Conservation (phyloP, 345 rosid genomes). For the Arabidopsis suecica region DNA sequence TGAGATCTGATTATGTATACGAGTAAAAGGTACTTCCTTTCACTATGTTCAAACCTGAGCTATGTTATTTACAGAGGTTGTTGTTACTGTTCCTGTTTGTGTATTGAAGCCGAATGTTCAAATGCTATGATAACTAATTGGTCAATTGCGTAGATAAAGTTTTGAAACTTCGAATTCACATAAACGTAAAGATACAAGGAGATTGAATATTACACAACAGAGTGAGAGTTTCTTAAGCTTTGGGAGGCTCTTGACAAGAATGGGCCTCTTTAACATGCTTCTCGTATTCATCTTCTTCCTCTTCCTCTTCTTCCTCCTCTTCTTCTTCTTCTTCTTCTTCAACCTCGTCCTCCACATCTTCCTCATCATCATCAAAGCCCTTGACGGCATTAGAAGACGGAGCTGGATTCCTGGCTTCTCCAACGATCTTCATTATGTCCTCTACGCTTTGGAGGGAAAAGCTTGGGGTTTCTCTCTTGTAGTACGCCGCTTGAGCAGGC, state of each 20-base stretch:
- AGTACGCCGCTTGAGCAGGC: slow-evolving; percentile 74
- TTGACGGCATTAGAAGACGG: slow-evolving; percentile 56
- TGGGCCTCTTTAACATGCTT: slow-evolving; percentile 87
- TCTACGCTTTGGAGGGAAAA: slow-evolving; percentile 79
- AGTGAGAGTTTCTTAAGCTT: slow-evolving; percentile 45
- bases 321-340: slow-evolving; percentile 66
- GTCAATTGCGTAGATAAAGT: slow-evolving; percentile 24
- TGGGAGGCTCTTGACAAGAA: slow-evolving; percentile 75
- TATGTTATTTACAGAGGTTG: slow-evolving; percentile 29
- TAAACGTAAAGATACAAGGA: slow-evolving; percentile 22
- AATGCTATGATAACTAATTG: not conserved
- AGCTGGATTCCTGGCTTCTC: slow-evolving; percentile 80
- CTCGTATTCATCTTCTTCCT: slow-evolving; percentile 70
- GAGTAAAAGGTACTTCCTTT: slow-evolving; percentile 32
- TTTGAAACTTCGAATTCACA: slow-evolving; percentile 15
- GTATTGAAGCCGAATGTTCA: slow-evolving; percentile 17
- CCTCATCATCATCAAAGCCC: slow-evolving; percentile 73
- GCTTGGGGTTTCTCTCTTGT: slow-evolving; percentile 74
- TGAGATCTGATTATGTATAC: slow-evolving; percentile 43
- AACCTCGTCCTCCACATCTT: slow-evolving; percentile 67
- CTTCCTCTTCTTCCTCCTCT: slow-evolving; percentile 72
- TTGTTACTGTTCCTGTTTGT: slow-evolving; percentile 22
- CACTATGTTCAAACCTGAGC: slow-evolving; percentile 41
- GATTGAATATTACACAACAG: slow-evolving; percentile 18
- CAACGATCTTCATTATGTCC: slow-evolving; percentile 90